These are phyloP conservation scores for Nemania diffusa DNA, from an alignment of 2,329 filamentous ascomycete genomes.

Conservation along the genomic window DNA sequence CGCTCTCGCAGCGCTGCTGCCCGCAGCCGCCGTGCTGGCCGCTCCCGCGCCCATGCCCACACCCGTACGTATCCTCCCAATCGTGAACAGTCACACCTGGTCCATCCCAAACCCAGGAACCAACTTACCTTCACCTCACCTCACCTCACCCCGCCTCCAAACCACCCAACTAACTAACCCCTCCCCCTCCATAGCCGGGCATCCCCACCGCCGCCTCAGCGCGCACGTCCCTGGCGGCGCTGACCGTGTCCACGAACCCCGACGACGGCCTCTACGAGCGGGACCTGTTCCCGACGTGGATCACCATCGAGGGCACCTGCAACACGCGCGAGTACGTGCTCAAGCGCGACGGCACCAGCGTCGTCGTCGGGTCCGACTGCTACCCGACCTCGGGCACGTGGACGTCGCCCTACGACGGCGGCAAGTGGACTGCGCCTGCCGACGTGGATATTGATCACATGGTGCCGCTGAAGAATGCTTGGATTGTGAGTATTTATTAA, in stretches of 20 bases:
- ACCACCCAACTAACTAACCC: neutral
- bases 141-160: neutral
- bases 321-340: conserved; percentile 79
- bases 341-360: conserved; percentile 75
- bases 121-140: neutral
- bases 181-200: conserved; percentile 63
- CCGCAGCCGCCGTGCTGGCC: conserved; percentile 41
- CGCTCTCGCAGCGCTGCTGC: conserved; percentile 41
- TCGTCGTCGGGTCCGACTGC: conserved; percentile 70
- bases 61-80: conserved; percentile 36
- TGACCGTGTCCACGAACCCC: conserved; percentile 27
- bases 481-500: conserved; percentile 64
- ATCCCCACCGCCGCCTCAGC: conserved; percentile 67
- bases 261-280: conserved; percentile 35
- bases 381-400: conserved; percentile 73
- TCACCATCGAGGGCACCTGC: conserved; percentile 58
- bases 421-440: conserved; percentile 71
- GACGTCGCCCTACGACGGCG: conserved; percentile 79
- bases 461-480: conserved; percentile 83
- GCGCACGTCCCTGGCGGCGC: conserved; percentile 14
- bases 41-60: conserved; percentile 43
- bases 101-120: neutral
- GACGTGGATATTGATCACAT: conserved; percentile 87
- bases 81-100: neutral
- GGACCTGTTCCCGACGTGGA: conserved; percentile 38